Base-by-base conservation (phyloP, 176 grass and related monocot genomes). In the Hsuehochloa calcarea region DNA sequence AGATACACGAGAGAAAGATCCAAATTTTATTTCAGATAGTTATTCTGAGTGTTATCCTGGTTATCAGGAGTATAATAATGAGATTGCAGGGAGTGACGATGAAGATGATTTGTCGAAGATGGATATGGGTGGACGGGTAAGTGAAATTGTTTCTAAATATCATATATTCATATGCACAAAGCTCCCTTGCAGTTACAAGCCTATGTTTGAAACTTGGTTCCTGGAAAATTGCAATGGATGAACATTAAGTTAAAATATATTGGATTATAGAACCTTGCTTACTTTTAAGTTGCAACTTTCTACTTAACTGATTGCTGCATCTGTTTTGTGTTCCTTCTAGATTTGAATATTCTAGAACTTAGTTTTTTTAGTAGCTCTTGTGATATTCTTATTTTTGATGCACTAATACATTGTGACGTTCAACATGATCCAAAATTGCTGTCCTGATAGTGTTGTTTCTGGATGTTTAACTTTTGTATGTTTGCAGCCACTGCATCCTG, bases 21-120 rank as follows among this genome's bases (percentile, higher is more conserved):
- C 96, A 49, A 98, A 89, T 89, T 98, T 98, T 78, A 91, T 98
- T 78, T 98, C 96, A 51, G 96, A 98, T 83, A 98, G 96, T 90
- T 98, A 98, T 83, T 98, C 96, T 0, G 96, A 98, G 74, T 98
- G 96, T 73, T 98, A 98, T 89, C 96, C 96, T 92, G 93, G 93
- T 65, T 98, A 94, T 73, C 96, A 98, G 86, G 91, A 89, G 68
- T 98, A 95, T 66, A 89, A 98, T 79, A 84, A 90, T 78, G 93
- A 95, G 78, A 56, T 98, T 19, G 85, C 89, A 81, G 93, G 92
- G 49, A 95, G 93, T 37, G 96, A 98, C 43, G 96, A 98, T 35
- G 96, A 98, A 72, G 93, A 88, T 72, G 93, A 98, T 89, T 87
- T 98, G 66, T 92, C 96, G 29, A 98, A 98, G 86, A 98, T 98